These are phyloP conservation scores for Raddia distichophylla DNA, from an alignment of 176 grass and related monocot genomes.

Conservation along the genomic window DNA sequence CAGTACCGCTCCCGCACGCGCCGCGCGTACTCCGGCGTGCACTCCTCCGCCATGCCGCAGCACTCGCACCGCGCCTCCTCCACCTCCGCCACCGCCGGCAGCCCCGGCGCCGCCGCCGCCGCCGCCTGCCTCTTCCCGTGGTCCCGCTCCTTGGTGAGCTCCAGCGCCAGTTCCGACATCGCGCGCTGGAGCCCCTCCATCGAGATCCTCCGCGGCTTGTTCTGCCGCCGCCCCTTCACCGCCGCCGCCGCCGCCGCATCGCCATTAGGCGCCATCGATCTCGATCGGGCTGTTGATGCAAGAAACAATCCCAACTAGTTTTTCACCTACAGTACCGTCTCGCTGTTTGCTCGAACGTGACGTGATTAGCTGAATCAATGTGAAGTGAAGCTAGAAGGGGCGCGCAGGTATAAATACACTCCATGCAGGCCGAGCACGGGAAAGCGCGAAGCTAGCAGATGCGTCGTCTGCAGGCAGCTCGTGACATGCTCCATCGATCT, in stretches of 20 bases:
- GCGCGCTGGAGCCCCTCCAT: conserved; percentile 87
- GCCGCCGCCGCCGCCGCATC: conserved; percentile 47
- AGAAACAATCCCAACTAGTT: not conserved
- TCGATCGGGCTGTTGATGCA: not conserved
- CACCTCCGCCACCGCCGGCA: conserved; percentile 64
- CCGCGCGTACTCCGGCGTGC: conserved; percentile 68
- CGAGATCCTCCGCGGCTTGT: conserved; percentile 65
- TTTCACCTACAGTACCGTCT: not conserved
- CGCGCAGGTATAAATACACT: not conserved
- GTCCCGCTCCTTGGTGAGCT: conserved; percentile 52
- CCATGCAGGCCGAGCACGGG: conserved; percentile 4
- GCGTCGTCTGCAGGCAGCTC: conserved; percentile 23
- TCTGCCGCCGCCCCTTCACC: not conserved
- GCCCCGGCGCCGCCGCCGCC: not conserved
- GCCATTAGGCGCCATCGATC: conserved; percentile 66
- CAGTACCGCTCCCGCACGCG: conserved; percentile 78
- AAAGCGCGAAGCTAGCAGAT: conserved; percentile 32
- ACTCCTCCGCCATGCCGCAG: conserved; percentile 91
- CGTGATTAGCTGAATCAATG: no score
- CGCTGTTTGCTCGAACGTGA: not conserved
- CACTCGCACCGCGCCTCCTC: conserved; percentile 81
- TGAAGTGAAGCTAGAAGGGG: not conserved
- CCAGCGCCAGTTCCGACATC: conserved; percentile 75
- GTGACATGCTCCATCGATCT: conserved; percentile 53
- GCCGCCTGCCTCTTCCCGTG: not conserved